Percentiles rank a stretch among this genome's conserved stretches.
Evolutionary conservation across 768 basidiomycete genomes (phyloP).

Genomic region (Boletus sp.): DNA sequence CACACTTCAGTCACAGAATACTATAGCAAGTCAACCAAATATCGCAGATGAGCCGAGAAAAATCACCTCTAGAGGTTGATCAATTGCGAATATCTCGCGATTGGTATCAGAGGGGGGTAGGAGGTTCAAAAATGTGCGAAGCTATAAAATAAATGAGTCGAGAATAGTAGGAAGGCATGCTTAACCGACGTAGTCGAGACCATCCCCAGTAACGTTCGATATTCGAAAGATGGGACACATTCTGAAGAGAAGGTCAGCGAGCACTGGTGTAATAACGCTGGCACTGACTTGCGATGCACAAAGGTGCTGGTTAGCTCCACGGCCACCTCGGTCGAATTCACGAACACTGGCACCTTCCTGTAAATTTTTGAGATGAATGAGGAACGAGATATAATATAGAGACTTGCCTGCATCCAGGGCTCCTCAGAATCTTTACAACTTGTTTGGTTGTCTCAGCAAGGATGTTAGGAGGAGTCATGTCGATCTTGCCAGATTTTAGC

Average conservation of each 20-base stretch:
- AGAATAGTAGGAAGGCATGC: not conserved
- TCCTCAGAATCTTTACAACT: constrained; percentile 86
- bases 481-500: constrained; percentile 51
- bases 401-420: constrained; percentile 85
- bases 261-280: not conserved
- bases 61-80: constrained; percentile 76
- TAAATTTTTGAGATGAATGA: not conserved
- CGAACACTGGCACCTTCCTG: constrained; percentile 82
- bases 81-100: constrained; percentile 71
- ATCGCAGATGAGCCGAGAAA: not conserved
- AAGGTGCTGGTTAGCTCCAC: constrained; percentile 76
- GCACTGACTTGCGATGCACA: constrained; percentile 62
- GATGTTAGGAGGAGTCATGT: constrained; percentile 95
- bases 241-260: constrained; percentile 38
- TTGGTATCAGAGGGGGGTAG: constrained; percentile 87
- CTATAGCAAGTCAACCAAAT: constrained; percentile 37
- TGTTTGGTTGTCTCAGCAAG: constrained; percentile 91
- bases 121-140: constrained; percentile 89
- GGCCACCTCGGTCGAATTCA: constrained; percentile 78
- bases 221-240: constrained; percentile 89
- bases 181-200: constrained; percentile 67
- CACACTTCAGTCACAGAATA: constrained; percentile 85
- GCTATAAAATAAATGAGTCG: constrained; percentile 37
- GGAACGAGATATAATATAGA: not conserved
- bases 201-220: constrained; percentile 94